Conservation (phyloP, 1,284 basidiomycete genomes). For the Sporisorium reilianum region DNA sequence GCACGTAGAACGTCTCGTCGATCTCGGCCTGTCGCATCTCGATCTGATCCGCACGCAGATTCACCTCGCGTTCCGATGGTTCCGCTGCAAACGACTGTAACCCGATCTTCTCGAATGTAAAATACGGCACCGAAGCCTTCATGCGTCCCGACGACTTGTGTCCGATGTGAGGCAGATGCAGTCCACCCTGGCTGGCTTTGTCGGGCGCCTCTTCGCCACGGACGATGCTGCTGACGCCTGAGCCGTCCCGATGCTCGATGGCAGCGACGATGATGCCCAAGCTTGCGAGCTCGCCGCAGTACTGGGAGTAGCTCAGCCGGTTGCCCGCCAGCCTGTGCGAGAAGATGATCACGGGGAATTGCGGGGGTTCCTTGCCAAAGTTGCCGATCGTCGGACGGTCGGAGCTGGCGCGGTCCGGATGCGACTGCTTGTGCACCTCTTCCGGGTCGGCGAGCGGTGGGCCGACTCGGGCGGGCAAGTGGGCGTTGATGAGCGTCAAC, state of each 20-base stretch:
- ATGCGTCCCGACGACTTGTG: constrained; percentile 21
- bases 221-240: constrained; percentile 71
- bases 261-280: constrained; percentile 70
- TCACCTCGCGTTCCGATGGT: constrained; percentile 68
- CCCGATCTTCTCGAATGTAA: constrained; percentile 68
- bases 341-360: constrained; percentile 62
- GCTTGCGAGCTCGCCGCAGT: constrained; percentile 59
- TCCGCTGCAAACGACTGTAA: constrained; percentile 62
- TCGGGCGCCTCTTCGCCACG: constrained; percentile 39
- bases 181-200: constrained; percentile 5
- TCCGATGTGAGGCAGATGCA: constrained; percentile 13
- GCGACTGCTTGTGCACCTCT: constrained; percentile 20
- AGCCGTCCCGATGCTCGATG: constrained; percentile 73
- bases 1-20: constrained; percentile 68
- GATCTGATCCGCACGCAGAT: constrained; percentile 72
- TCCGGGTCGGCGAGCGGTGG: constrained; percentile 51
- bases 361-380: constrained; percentile 38
- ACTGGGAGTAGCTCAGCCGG: constrained; percentile 61
- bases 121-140: constrained; percentile 54
- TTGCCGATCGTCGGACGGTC: constrained; percentile 35
- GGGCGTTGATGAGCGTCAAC: constrained; percentile 33
- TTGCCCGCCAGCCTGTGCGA: constrained; percentile 62
- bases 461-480: constrained; percentile 44
- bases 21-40: constrained; percentile 72
- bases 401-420: not conserved